phyloP scores from a whole-genome alignment of 2,329 filamentous ascomycete genomes.

The Fusarium guadeloupense region DNA sequence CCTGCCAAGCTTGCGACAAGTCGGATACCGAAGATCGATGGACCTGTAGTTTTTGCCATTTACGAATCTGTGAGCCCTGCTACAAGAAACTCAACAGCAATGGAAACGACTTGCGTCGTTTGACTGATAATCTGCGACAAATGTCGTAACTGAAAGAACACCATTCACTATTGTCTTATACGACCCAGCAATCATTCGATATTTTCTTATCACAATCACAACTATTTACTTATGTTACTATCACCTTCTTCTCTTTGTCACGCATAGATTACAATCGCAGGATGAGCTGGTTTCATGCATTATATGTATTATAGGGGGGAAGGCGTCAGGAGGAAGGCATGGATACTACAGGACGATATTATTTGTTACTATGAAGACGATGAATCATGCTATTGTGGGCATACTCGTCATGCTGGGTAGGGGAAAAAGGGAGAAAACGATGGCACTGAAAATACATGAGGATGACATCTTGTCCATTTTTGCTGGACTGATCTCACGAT shows the following conservation, averaged over 20 bases:
- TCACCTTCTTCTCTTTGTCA: conserved; percentile 30
- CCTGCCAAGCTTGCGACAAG: conserved; percentile 63
- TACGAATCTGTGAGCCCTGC: conserved; percentile 63
- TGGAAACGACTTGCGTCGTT: conserved; percentile 54
- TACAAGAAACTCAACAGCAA: conserved; percentile 52
- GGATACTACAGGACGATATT: conserved; percentile 14
- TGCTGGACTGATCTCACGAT: conserved; percentile 18
- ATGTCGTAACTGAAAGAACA: not conserved
- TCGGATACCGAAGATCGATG: conserved; percentile 57
- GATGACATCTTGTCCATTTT: conserved; percentile 6
- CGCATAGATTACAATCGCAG: conserved; percentile 24
- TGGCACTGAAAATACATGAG: not conserved
- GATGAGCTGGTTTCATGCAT: conserved; percentile 23
- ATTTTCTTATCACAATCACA: conserved; percentile 7
- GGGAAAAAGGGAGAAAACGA: not conserved
- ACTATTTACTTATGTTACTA: not conserved
- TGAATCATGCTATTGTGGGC: conserved; percentile 22
- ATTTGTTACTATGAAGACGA: conserved; percentile 30
- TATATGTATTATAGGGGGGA: conserved; percentile 35
- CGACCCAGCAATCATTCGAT: not conserved
- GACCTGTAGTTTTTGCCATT: conserved; percentile 60
- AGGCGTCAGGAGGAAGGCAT: conserved; percentile 23
- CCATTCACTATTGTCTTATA: not conserved
- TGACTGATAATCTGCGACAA: conserved; percentile 48
- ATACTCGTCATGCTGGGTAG: conserved; percentile 15